Evolutionary conservation across 2,329 filamentous ascomycete species (phyloP).

Genomic region (Aulographum hederae): DNA sequence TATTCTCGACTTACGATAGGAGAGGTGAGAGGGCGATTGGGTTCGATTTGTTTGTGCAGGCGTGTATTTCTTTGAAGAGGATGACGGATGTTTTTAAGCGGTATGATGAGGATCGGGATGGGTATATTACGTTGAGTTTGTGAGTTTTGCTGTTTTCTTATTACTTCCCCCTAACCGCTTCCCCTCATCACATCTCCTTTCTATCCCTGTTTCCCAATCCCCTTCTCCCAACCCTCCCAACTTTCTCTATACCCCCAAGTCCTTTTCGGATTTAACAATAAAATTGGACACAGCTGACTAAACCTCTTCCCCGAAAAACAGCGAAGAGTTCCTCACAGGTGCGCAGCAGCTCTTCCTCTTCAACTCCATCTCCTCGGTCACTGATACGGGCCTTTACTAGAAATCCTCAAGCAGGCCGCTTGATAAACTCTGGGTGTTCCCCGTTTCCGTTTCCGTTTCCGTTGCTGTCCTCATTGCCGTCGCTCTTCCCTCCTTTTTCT

Average conservation of each 20-base stretch:
- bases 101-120: slow-evolving; percentile 92
- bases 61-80: slow-evolving; percentile 86
- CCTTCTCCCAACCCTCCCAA: not conserved
- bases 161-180: no score
- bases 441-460: no score
- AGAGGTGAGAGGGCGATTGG: slow-evolving; percentile 26
- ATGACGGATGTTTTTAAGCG: slow-evolving; percentile 99
- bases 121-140: slow-evolving; percentile 48
- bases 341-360: slow-evolving; percentile 35
- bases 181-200: not conserved
- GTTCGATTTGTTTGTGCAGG: slow-evolving; percentile 95
- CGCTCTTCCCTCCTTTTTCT: no score
- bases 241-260: slow-evolving; percentile 2
- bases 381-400: slow-evolving; percentile 33
- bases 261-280: no score
- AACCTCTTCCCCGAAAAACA: no score
- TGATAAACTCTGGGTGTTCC: no score
- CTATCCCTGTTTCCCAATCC: not conserved
- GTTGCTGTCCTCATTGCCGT: no score
- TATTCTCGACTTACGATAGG: slow-evolving; percentile 75
- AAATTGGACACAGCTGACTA: not conserved
- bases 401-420: slow-evolving; percentile 17
- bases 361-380: slow-evolving; percentile 30
- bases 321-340: slow-evolving; percentile 36
- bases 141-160: slow-evolving; percentile 17